A percentile compares a stretch with the other conserved stretches of the same genome.
These are phyloP conservation scores for Neospora caninum DNA, from an alignment of 169 alveolate species.

Conservation along the genomic window DNA sequence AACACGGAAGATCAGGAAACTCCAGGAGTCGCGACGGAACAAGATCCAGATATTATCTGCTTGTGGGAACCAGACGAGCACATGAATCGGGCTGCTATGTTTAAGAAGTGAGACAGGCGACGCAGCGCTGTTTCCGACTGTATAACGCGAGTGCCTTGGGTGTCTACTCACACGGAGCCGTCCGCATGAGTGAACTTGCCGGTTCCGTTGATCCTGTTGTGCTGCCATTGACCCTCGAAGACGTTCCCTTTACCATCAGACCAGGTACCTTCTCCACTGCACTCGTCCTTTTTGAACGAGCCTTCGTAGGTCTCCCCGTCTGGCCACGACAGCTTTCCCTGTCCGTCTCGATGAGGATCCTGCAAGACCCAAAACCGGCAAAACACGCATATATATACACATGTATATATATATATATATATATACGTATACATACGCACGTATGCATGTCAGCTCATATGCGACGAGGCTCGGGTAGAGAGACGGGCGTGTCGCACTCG, in stretches of 20 bases:
- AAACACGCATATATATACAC: neutral
- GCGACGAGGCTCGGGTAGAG: no score
- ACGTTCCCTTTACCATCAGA: slow-evolving; percentile 58
- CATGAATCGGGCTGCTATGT: no score
- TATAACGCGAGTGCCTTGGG: neutral
- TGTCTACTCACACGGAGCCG: slow-evolving; percentile 73
- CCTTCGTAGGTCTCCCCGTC: slow-evolving; percentile 84
- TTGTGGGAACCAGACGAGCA: no score
- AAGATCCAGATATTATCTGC: no score
- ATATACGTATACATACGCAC: neutral
- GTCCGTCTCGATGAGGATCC: slow-evolving; percentile 72
- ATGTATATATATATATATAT: neutral
- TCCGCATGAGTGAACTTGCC: slow-evolving; percentile 69
- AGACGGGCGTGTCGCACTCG: no score
- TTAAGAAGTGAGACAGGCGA: neutral
- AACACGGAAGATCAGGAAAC: no score
- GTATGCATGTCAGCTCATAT: neutral
- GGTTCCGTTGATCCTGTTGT: slow-evolving; percentile 77
- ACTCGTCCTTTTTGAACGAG: slow-evolving; percentile 75
- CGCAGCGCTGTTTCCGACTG: neutral
- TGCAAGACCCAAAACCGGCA: neutral
- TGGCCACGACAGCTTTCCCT: slow-evolving; percentile 82
- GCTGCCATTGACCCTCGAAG: slow-evolving; percentile 84
- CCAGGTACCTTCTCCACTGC: slow-evolving; percentile 54
- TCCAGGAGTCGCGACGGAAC: no score